Base-by-base conservation (phyloP, 306 rosid genomes). In the Datisca glomerata region DNA sequence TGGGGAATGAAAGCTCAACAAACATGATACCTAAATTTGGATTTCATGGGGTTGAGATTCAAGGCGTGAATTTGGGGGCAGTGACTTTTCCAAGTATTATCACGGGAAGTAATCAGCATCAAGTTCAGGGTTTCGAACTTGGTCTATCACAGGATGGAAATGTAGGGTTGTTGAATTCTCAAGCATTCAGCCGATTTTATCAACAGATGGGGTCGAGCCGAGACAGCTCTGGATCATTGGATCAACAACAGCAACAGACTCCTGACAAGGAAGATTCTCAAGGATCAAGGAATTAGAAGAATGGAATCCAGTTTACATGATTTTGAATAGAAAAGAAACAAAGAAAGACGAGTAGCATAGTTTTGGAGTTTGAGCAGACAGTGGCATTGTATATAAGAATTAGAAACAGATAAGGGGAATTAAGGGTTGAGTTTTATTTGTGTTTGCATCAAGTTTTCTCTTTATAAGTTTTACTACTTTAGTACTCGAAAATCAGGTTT, bases 141-240 rank as follows among this genome's bases (percentile, higher is more conserved):
- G 80, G 80, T 18, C 64, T 73, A 7, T 64, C 75, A 4, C 72
- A 73, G 45, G 80, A 68, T 18, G 76, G 65, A 29, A 68, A 63
- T 63, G 11, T 70, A 31, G 67, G 72, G 64, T 20, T 73, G 40
- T 24, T 68, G 40, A 52, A 59, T 48, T 50, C 80, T 9, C 66
- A 69, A 21, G 49, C 63, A 24, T 56, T 51, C 34, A 39, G 42
- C 18, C 75, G 60, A 22, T 41, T 63, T 47, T 67, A 67, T 44
- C 73, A 68, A 21, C 65, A 67, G 18, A 24, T 56, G n/a, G 74
- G 43, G 25, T 74, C 67, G 41, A 63, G 60, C 47, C 45, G 58
- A 15, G 51, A 55, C 16, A 35, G 17, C 24, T 60, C 49, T 16
- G 63, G 45, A 27, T 54, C 69, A 49, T 45, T 62, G 45, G 56